phyloP scores from a whole-genome alignment of 2,329 filamentous ascomycete genomes.

The Ophiostoma australiae region DNA sequence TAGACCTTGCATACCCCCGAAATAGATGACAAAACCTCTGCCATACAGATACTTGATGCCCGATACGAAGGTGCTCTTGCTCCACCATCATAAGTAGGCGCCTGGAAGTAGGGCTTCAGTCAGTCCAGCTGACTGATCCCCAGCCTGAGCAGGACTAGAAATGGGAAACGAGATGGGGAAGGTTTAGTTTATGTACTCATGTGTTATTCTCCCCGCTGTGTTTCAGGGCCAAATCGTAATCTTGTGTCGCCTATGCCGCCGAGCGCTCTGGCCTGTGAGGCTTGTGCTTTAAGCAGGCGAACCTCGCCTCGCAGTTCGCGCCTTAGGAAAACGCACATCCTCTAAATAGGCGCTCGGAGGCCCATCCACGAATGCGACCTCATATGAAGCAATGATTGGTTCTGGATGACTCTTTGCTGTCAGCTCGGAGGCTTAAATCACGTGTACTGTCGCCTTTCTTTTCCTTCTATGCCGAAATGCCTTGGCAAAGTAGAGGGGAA shows the following conservation, averaged over 20 bases:
- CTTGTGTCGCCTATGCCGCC: not conserved
- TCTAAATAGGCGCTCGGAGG: conserved; percentile 1
- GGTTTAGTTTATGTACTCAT: not conserved
- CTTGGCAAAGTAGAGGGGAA: not conserved
- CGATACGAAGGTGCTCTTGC: not conserved
- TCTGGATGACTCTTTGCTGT: not conserved
- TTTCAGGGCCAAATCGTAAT: not conserved
- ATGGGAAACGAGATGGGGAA: not conserved
- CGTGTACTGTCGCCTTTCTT: not conserved
- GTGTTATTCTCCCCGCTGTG: not conserved
- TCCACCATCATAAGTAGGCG: not conserved
- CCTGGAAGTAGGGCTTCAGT: not conserved
- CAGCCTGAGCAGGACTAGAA: not conserved
- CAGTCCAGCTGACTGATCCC: not conserved
- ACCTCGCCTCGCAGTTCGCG: not conserved
- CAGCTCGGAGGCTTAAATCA: not conserved
- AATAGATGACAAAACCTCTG: not conserved
- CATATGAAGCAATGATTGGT: not conserved
- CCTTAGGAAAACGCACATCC: not conserved
- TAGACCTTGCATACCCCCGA: not conserved
- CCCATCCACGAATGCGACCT: not conserved
- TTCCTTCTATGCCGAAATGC: not conserved
- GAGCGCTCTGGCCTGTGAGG: not conserved
- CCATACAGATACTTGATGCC: not conserved
- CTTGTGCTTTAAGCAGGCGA: not conserved